These are phyloP conservation scores for Penicillium malachiteum DNA, from an alignment of 495 filamentous ascomycete genomes.

Conservation along the genomic window DNA sequence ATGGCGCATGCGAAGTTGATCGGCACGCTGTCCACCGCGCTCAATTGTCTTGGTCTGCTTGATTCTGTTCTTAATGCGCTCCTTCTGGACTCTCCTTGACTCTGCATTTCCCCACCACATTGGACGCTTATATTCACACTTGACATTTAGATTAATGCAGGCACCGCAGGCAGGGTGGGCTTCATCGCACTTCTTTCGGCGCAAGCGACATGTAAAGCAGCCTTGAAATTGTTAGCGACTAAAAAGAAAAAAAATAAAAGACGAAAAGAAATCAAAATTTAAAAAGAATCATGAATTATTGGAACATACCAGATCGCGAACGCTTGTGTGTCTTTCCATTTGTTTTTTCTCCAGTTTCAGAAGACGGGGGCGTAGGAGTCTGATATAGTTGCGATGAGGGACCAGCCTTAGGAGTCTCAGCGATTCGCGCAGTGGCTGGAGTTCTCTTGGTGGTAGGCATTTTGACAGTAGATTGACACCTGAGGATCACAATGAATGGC, in stretches of 20 bases:
- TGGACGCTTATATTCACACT: slow-evolving; percentile 94
- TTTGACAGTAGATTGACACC: not conserved
- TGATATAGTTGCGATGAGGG: not conserved
- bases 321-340: slow-evolving; percentile 79
- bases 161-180: slow-evolving; percentile 80
- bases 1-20: too few relatives aligned
- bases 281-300: not conserved
- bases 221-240: slow-evolving; percentile 48
- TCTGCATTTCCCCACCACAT: slow-evolving; percentile 96
- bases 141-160: slow-evolving; percentile 81
- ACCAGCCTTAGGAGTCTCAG: not conserved
- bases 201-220: slow-evolving; percentile 94
- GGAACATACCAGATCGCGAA: slow-evolving; percentile 81
- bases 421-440: not conserved
- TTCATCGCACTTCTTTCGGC: slow-evolving; percentile 98
- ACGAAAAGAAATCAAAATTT: not conserved
- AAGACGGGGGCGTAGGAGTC: too few relatives aligned
- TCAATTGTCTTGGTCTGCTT: slow-evolving; percentile 93
- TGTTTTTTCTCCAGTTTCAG: too few relatives aligned
- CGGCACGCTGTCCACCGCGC: slow-evolving; percentile 44
- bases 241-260: not conserved
- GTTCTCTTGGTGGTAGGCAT: slow-evolving; percentile 9
- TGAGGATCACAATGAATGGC: too few relatives aligned
- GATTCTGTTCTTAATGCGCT: slow-evolving; percentile 93
- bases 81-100: slow-evolving; percentile 81